A percentile compares a stretch with the other conserved stretches of the same genome.
Evolutionary conservation across 2,329 filamentous ascomycete genomes (phyloP).

Genomic region (Beauveria bassiana): DNA sequence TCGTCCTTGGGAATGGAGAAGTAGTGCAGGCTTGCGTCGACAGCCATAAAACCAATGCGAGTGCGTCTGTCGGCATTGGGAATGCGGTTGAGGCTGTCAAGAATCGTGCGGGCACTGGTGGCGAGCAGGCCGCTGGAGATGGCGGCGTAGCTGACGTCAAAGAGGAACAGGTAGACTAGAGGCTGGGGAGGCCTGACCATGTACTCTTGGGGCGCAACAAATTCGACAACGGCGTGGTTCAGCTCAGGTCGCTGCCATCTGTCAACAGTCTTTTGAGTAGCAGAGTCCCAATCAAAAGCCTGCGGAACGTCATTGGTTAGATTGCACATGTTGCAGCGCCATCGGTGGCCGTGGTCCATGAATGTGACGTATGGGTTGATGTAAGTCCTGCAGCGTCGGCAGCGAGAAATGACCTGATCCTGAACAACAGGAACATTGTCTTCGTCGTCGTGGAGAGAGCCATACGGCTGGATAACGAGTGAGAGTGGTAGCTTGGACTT

Average conservation of each 20-base stretch:
- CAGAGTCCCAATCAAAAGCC: slow-evolving; percentile 96
- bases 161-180: slow-evolving; percentile 88
- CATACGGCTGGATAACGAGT: slow-evolving; percentile 93
- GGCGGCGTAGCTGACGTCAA: slow-evolving; percentile 87
- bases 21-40: slow-evolving; percentile 92
- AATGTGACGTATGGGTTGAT: slow-evolving; percentile 98
- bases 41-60: slow-evolving; percentile 86
- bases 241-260: slow-evolving; percentile 87
- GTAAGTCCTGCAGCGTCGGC: slow-evolving; percentile 89
- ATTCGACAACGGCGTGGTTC: slow-evolving; percentile 95
- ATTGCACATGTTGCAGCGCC: slow-evolving; percentile 99
- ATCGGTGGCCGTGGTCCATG: slow-evolving; percentile 91
- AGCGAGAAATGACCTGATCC: slow-evolving; percentile 95
- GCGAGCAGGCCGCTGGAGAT: slow-evolving; percentile 87
- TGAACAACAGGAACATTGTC: slow-evolving; percentile 86
- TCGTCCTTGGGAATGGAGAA: slow-evolving; percentile 88
- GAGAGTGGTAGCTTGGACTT: slow-evolving; percentile 95
- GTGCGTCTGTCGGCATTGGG: slow-evolving; percentile 95
- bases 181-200: slow-evolving; percentile 98
- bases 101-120: slow-evolving; percentile 84
- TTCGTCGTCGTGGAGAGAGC: slow-evolving; percentile 83
- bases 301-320: slow-evolving; percentile 98
- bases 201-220: slow-evolving; percentile 96
- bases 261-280: slow-evolving; percentile 83
- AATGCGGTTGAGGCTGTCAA: slow-evolving; percentile 92